Evolutionary conservation across 768 basidiomycete genomes (phyloP).

Genomic region (Inosperma sp.): DNA sequence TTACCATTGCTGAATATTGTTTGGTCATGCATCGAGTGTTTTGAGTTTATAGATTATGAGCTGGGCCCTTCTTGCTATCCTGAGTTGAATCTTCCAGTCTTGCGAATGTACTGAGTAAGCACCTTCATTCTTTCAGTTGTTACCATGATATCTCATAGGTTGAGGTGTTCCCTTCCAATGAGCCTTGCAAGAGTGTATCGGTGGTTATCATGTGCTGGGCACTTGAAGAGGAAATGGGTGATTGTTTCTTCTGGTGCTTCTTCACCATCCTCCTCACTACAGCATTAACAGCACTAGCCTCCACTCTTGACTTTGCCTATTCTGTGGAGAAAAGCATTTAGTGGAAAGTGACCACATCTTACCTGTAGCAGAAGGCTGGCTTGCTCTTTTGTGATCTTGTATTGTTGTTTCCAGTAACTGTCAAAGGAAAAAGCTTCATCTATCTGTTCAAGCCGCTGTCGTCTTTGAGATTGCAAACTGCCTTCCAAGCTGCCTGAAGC

Average conservation of each 20-base stretch:
- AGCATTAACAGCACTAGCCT: not conserved
- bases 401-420: not conserved
- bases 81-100: no score
- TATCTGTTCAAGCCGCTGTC: not conserved
- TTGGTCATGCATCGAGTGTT: no score
- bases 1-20: no score
- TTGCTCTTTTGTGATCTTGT: not conserved
- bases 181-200: not conserved
- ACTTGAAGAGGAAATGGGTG: not conserved
- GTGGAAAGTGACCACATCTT: not conserved
- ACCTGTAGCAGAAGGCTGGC: not conserved
- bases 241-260: not conserved
- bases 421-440: not conserved
- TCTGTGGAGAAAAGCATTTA: not conserved
- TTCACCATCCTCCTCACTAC: not conserved
- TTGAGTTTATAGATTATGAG: no score
- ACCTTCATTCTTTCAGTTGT: not conserved
- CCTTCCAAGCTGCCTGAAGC: not conserved
- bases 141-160: not conserved
- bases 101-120: no score
- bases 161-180: not conserved
- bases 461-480: not conserved
- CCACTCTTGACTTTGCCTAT: not conserved
- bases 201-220: not conserved
- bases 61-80: no score